Evolutionary conservation across 176 grass and related monocot species (phyloP), one percentile per base, ranked within the genome.

Genomic region (Oryza punctata): DNA sequence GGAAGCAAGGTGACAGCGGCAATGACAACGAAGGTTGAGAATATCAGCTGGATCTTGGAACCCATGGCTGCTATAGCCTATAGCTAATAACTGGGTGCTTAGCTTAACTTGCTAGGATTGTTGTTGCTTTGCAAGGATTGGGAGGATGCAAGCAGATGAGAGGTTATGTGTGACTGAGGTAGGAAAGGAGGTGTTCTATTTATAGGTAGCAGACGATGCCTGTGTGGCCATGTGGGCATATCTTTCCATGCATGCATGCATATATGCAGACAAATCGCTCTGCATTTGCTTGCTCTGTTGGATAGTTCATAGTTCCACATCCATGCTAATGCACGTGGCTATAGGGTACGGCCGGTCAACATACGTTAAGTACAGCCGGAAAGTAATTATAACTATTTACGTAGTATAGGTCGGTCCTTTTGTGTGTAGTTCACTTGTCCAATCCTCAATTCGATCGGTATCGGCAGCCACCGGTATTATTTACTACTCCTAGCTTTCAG

Each of bases 201-300:
- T 92, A 87, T 92, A 92, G 88, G 84, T 38, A 49, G 81, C 33
- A 82, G 73, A 23, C 6, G 80, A 54, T 29, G 79, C 4, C 32
- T 10, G 30, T 70, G 8, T 44, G n/a, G n/a, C n/a, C n/a, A n/a
- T n/a, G 67, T 41, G 15, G 13, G 68, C 79, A 60, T 60, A 61
- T 61, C 32, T 30, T 9, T 44, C 73, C 73, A 27, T 27, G 45
- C 73, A 27, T 54, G 44, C 29, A 83, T 69, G 59, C 14, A 77
- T 71, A 49, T 41, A 63, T 12, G 37, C 46, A 63, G 23, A 50
- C 4, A 28, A 23, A 70, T 76, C 27, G 46, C 26, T 2, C 18
- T 13, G 70, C 2, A n/a, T 38, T 81, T 83, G 44, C 70, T 76
- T 66, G 50, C 26, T 60, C 41, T 35, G 35, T 61, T 47, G 78